Conservation (phyloP, 164 flowering plant genomes). For the Warburgia ugandensis region DNA sequence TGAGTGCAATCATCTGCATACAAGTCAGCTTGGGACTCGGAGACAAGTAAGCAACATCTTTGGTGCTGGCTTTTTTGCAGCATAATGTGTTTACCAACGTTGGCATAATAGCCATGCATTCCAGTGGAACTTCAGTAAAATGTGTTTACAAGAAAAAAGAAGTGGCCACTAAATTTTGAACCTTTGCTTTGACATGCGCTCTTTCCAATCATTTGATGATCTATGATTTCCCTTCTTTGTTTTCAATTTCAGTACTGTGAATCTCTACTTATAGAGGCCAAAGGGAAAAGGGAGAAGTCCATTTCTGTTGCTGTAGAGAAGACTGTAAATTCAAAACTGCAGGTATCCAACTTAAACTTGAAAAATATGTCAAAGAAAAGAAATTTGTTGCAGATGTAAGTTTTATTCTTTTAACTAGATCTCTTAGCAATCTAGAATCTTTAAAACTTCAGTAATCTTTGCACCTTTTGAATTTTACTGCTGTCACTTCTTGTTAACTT, state of each 20-base stretch:
- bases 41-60: conserved; percentile 53
- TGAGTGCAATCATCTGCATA: conserved; percentile 80
- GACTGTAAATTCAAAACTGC: conserved; percentile 43
- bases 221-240: neutral
- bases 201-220: neutral
- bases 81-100: neutral
- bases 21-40: conserved; percentile 76
- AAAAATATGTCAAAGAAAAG: conserved; percentile 48
- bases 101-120: too few species aligned
- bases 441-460: neutral
- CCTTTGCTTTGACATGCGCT: too few species aligned
- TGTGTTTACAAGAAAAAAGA: too few species aligned
- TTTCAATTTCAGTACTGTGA: conserved; percentile 59
- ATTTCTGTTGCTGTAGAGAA: conserved; percentile 57
- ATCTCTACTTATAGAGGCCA: conserved; percentile 60
- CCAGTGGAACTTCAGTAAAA: too few species aligned
- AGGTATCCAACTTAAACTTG: conserved; percentile 50
- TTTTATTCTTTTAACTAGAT: conserved; percentile 1
- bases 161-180: too few species aligned
- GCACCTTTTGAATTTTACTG: neutral
- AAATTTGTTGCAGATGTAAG: conserved; percentile 47
- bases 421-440: neutral
- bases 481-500: neutral
- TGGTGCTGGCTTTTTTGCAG: neutral
- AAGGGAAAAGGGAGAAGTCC: conserved; percentile 40